Base-by-base conservation (phyloP, 768 basidiomycete genomes). In the Pulveroboletus sp. region DNA sequence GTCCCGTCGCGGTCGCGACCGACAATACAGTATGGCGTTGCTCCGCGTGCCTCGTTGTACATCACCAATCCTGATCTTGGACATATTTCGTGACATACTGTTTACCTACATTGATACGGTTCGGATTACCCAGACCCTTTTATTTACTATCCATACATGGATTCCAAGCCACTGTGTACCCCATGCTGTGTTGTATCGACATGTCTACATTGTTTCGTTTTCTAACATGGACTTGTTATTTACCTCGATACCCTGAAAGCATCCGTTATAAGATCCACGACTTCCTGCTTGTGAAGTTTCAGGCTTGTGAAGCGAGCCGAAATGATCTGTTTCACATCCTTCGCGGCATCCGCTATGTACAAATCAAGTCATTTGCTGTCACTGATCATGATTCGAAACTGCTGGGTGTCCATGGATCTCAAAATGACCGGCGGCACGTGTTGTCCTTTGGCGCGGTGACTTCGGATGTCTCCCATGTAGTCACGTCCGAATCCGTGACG, bases 21-120 rank as follows among this genome's bases (percentile, higher is more conserved):
- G 43, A 65, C 63, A 36, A 71, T 82, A 31, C 73, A 77, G 23
- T 90, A 89, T 63, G 86, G 86, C 12, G 74, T 89, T 29, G 82
- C 76, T 30, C 80, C 81, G 20, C 76, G 78, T 51, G 68, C 78
- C 17, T 79, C 80, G 53, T 72, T 91, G 26, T 90, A 80, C 56
- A 75, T 91, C 44, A 85, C 85, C 20, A 90, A 91, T 66, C 87
- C 89, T 31, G 62, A 63, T 50, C 45, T 47, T 36, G 49, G 51
- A 44, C 40, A 39, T 36, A 19, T 45, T 32, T 40, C 50, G 31
- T 65, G 59, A 64, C 29, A 19, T 32, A 24, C 41, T 13, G 13
- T 39, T 36, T 37, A 7, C 13, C 31, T 14, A 32, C 31, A n/a
- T n/a, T 44, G 12, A 40, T 34, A 43, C 34, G 24, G 32, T 26